A percentile compares a stretch with the other conserved stretches of the same genome.
These are phyloP conservation scores for Pelargonium citronellum DNA, from an alignment of 441 rosid species.

Conservation along the genomic window DNA sequence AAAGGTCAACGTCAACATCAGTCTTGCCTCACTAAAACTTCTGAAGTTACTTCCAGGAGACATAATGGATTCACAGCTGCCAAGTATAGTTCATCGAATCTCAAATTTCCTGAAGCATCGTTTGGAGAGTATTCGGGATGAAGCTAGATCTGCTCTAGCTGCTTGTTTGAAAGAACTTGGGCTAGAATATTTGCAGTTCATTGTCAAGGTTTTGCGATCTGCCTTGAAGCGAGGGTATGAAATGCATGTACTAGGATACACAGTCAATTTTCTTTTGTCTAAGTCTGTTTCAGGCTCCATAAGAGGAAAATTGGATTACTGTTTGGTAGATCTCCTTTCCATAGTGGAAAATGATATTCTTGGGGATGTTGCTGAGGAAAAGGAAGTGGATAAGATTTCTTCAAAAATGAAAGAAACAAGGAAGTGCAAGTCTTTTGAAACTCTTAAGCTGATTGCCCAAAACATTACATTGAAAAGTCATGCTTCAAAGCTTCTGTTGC, in stretches of 20 bases:
- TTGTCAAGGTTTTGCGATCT: constrained; percentile 55
- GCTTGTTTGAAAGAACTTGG: constrained; percentile 95
- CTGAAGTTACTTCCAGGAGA: constrained; percentile 86
- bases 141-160: constrained; percentile 80
- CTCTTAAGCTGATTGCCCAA: constrained; percentile 70
- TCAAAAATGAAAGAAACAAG: constrained; percentile 90
- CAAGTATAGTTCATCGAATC: constrained; percentile 65
- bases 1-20: constrained; percentile 59
- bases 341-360: constrained; percentile 76
- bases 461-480: constrained; percentile 63
- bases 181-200: constrained; percentile 65
- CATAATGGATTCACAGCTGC: constrained; percentile 68
- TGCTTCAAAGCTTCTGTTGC: constrained; percentile 61
- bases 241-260: constrained; percentile 84
- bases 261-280: constrained; percentile 58
- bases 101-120: constrained; percentile 72
- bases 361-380: constrained; percentile 90
- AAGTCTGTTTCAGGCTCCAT: constrained; percentile 41
- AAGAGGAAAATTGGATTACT: constrained; percentile 68
- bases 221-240: constrained; percentile 80
- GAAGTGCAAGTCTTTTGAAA: constrained; percentile 65
- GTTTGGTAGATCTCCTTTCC: constrained; percentile 69
- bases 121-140: constrained; percentile 59
- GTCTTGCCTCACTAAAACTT: constrained; percentile 71
- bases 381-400: constrained; percentile 76